Evolutionary conservation across 805 yeast genomes (phyloP).

Genomic region (Candida maesae): DNA sequence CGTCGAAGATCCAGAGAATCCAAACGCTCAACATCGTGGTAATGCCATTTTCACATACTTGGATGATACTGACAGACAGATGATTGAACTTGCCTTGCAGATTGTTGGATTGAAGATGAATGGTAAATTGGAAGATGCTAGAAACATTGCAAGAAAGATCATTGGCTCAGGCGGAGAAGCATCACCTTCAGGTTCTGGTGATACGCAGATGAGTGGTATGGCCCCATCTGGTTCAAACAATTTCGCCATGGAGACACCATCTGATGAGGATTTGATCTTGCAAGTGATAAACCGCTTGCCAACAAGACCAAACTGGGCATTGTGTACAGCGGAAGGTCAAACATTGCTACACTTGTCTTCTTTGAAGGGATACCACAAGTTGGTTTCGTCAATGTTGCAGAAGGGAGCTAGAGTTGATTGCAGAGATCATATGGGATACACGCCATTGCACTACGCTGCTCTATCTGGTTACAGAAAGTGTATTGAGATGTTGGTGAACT

Average conservation of each 20-base stretch:
- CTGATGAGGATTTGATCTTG: conserved; percentile 38
- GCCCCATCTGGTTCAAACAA: conserved; percentile 5
- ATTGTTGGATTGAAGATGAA: conserved; percentile 97
- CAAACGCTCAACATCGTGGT: conserved; percentile 14
- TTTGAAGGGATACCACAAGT: conserved; percentile 60
- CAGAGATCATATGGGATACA: conserved; percentile 74
- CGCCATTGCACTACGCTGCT: conserved; percentile 87
- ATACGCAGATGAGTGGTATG: conserved; percentile 1
- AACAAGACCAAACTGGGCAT: conserved; percentile 75
- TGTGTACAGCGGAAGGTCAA: conserved; percentile 81
- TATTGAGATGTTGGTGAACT: conserved; percentile 56
- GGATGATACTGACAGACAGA: conserved; percentile 92
- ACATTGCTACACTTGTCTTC: conserved; percentile 85
- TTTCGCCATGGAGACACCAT: conserved; percentile 1
- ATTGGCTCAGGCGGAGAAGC: conserved; percentile 54
- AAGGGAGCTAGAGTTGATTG: conserved; percentile 66
- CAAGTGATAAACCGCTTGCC: conserved; percentile 62
- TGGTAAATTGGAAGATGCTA: conserved; percentile 92
- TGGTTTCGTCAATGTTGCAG: conserved; percentile 60
- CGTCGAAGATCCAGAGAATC: conserved; percentile 52
- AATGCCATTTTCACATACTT: conserved; percentile 72
- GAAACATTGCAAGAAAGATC: conserved; percentile 86
- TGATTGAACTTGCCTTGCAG: conserved; percentile 92
- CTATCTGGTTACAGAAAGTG: conserved; percentile 67
- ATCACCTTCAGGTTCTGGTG: conserved; percentile 16